Percentiles rank a stretch among this genome's conserved stretches.
These are phyloP conservation scores for Pleurotus giganteus DNA, from an alignment of 768 basidiomycete species.

Conservation along the genomic window DNA sequence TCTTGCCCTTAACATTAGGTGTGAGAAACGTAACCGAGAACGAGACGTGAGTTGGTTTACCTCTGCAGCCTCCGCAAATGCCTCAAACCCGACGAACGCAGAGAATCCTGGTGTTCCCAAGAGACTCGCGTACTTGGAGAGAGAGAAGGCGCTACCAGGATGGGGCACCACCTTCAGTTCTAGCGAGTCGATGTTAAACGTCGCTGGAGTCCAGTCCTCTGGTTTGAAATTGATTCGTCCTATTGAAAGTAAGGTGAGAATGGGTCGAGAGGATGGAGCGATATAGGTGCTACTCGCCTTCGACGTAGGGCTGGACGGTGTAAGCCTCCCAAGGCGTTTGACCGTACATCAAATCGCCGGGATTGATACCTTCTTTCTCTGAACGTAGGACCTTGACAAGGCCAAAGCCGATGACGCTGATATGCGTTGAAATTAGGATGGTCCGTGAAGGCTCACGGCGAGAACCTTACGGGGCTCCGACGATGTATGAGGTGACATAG, in stretches of 20 bases:
- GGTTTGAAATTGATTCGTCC: conserved; percentile 16
- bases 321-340: conserved; percentile 21
- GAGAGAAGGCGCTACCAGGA: conserved; percentile 20
- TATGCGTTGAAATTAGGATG: too few species aligned
- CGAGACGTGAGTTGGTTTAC: too few species aligned
- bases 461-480: conserved; percentile 18
- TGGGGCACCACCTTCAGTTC: conserved; percentile 18
- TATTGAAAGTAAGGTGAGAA: background rate
- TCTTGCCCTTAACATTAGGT: conserved; percentile 24
- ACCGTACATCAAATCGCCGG: conserved; percentile 30
- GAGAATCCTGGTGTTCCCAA: conserved; percentile 26
- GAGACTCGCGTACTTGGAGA: conserved; percentile 16
- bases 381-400: conserved; percentile 33
- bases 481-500: conserved; percentile 16
- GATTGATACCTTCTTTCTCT: conserved; percentile 24
- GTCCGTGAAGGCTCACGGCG: too few species aligned
- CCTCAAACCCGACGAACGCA: conserved; percentile 25
- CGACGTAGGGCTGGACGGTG: conserved; percentile 19
- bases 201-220: conserved; percentile 15
- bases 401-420: conserved; percentile 14
- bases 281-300: conserved; percentile 10
- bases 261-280: background rate
- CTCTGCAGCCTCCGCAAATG: conserved; percentile 16
- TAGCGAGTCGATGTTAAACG: conserved; percentile 21
- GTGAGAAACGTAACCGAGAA: background rate